Evolutionary conservation across 352 stramenopile genomes (phyloP).

Genomic region (Phytophthora citrophthora): DNA sequence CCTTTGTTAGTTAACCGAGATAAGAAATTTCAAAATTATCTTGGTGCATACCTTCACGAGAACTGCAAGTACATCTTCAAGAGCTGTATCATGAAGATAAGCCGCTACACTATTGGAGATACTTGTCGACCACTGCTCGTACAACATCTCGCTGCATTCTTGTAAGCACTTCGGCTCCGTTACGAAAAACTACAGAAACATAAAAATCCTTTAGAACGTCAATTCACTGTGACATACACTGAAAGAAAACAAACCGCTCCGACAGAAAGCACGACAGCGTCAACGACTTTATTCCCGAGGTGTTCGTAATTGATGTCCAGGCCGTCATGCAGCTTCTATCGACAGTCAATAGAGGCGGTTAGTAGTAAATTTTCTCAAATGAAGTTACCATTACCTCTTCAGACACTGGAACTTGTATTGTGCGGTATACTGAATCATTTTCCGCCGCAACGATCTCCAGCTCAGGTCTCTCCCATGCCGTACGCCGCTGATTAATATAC

Average conservation of each 20-base stretch:
- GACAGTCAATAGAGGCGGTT: neutral
- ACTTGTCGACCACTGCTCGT: conserved; percentile 9
- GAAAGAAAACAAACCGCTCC: conserved; percentile 20
- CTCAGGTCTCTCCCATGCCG: conserved; percentile 16
- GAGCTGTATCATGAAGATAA: conserved; percentile 21
- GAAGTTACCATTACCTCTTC: conserved; percentile 14
- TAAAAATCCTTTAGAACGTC: neutral
- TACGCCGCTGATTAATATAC: conserved; percentile 28
- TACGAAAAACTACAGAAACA: conserved; percentile 17
- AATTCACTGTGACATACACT: neutral
- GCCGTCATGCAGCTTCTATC: conserved; percentile 13
- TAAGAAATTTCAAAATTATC: neutral
- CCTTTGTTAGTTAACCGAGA: neutral
- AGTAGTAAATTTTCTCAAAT: neutral
- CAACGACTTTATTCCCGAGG: conserved; percentile 24
- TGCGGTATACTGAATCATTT: conserved; percentile 48
- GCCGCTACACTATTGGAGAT: conserved; percentile 21
- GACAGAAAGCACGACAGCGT: conserved; percentile 37
- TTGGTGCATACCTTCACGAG: conserved; percentile 18
- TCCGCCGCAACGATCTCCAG: conserved; percentile 25
- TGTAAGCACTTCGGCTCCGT: conserved; percentile 2
- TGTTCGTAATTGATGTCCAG: conserved; percentile 14
- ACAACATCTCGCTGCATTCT: neutral
- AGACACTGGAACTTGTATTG: neutral
- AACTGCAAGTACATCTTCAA: conserved; percentile 6